Evolutionary conservation across 352 stramenopile genomes (phyloP), one percentile per base, ranked within the genome.

Genomic region (Globisporangium yorkense): DNA sequence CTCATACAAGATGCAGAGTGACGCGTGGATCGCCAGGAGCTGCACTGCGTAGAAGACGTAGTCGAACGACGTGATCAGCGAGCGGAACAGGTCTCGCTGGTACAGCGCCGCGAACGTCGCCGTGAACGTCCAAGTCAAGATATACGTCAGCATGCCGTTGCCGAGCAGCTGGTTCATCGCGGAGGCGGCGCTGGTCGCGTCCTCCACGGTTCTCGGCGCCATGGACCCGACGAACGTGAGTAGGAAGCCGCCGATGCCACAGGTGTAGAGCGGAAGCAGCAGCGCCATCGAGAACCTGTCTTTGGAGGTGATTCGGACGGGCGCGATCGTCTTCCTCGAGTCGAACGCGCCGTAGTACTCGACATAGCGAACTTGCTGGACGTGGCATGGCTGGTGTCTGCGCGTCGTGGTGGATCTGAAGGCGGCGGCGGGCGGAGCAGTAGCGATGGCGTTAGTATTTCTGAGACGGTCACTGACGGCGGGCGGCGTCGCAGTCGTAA

Each of bases 51-150:
- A 74, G 40, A 75, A 77, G 7, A 72, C 33, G 40, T 70, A 74
- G 44, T 82, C 70, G 45, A 79, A 82, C 9, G 73, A 82, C 13
- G 56, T 67, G 24, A 67, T 21, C 16, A 77, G 48, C 2, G 62
- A 27, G 20, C 50, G 39, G 1, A 82, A 54, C 10, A 82, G 46
- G 10, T 79, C 21, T 0, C 65, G 66, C 8, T 79, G 61, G 33
- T 65, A 72, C 18, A 72, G 37, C 9, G 40, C 51, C 3, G 20
- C n/a, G n/a, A 74, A 72, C 2, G 50, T 35, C 6, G 29, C 6
- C 3, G 61, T 57, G 37, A 69, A 71, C 15, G 29, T 12, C 5
- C 55, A 16, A 0, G 63, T 68, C 15, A 59, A 61, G 15, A 44
- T 16, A 27, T 64, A 35, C 5, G 56, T 55, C 43, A 57, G 41